Evolutionary conservation across 2,329 filamentous ascomycete species (phyloP), one percentile per base, ranked within the genome.

Genomic region (Stromatinia cepivora): DNA sequence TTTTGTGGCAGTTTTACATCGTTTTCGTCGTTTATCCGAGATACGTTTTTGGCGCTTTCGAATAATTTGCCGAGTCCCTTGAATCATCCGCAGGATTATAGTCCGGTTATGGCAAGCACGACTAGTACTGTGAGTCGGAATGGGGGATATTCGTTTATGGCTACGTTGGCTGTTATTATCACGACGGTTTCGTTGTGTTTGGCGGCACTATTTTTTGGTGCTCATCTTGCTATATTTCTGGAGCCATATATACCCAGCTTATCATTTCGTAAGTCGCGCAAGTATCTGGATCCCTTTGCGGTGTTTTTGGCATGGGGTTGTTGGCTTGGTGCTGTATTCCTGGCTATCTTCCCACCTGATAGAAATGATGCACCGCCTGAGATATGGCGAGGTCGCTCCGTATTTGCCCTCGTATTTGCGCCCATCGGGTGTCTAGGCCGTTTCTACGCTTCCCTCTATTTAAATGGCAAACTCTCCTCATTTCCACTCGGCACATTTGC

Each of bases 1-100:
- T 95, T 95, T 79, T 97, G 93, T 76, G 92, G 94, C 71, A 94
- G 91, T 73, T 92, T 95, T 76, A 97, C 94, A 0, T 94, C 91
- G 13, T 97, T 97, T 80, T 97, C 93, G 0, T 88, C 90, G 28
- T 96, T 97, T 77, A 89, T 94, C 59, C 86, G 92, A 9, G 94
- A 97, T 75, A 81, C 85, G 20, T 97, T 96, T 77, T 84, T 97
- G 31, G 90, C 92, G 0, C 80, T 96, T 25, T 89, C 92, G 5
- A 95, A 97, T 77, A 85, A 90, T 72, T 81, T 96, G 15, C 82
- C 86, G 0, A 81, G 84, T 1, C 85, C 87, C 0, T 80, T 79
- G 13, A 77, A 79, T 1, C 79, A 81, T 28, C 76, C 74, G 76
- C 79, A 66, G 78, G 84, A 72, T 71, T 75, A 76, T 61, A 66